These are phyloP conservation scores for Ophiostoma sp. DNA, from an alignment of 2,329 filamentous ascomycete genomes.

Conservation along the genomic window DNA sequence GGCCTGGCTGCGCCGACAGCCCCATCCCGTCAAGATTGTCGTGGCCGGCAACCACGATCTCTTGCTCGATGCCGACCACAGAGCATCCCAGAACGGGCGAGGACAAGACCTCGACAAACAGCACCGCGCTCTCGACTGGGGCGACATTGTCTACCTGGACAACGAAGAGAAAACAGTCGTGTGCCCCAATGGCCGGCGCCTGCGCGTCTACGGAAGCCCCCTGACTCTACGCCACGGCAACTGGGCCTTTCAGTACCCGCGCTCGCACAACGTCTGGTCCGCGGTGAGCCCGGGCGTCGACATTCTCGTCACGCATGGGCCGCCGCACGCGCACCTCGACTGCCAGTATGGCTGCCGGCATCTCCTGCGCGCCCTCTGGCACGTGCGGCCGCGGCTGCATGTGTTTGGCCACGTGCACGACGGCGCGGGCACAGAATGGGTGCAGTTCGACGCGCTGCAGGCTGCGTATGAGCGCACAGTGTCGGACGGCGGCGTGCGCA, in stretches of 20 bases:
- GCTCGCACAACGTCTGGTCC: neutral
- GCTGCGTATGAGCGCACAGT: conserved; percentile 21
- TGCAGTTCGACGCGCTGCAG: conserved; percentile 23
- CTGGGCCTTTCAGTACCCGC: neutral
- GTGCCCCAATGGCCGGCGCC: neutral
- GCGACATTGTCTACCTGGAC: neutral
- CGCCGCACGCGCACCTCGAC: neutral
- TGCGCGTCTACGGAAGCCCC: neutral
- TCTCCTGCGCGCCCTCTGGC: conserved; percentile 30
- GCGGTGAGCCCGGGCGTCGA: neutral
- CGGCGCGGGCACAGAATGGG: conserved; percentile 25
- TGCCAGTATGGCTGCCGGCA: neutral
- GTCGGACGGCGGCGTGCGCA: neutral
- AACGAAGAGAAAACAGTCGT: neutral
- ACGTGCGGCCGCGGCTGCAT: conserved; percentile 33
- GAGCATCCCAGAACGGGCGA: neutral
- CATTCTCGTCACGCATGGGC: neutral
- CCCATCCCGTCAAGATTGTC: conserved; percentile 42
- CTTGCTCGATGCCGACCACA: conserved; percentile 18
- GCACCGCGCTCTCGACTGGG: neutral
- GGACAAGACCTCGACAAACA: neutral
- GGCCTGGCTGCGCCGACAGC: conserved; percentile 39
- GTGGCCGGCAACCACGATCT: conserved; percentile 40
- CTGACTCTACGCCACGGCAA: neutral
- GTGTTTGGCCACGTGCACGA: conserved; percentile 39